These are phyloP conservation scores for Apiospora koreana DNA, from an alignment of 2,329 filamentous ascomycete species.

Conservation along the genomic window DNA sequence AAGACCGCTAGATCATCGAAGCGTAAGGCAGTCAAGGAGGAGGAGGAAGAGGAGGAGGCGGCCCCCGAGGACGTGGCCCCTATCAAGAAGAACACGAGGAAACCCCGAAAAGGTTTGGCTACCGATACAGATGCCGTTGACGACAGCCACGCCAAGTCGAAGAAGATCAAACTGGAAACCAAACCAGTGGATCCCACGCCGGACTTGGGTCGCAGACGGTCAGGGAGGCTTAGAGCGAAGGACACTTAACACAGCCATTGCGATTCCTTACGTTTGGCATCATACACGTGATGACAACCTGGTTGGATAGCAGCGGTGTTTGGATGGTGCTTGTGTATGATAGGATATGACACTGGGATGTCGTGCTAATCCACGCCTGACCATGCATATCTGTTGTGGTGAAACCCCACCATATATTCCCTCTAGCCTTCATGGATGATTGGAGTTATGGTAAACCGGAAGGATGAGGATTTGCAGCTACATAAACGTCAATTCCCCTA, in stretches of 20 bases:
- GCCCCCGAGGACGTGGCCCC: neutral
- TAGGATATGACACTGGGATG: neutral
- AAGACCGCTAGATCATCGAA: conserved; percentile 13
- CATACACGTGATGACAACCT: neutral
- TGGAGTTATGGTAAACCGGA: neutral
- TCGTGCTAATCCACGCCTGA: neutral
- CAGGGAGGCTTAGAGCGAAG: neutral
- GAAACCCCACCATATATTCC: neutral
- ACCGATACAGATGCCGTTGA: neutral
- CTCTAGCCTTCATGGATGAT: neutral
- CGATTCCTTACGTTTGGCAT: neutral
- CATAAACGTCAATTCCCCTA: neutral
- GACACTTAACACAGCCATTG: neutral
- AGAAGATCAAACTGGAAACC: conserved; percentile 29
- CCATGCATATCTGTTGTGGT: neutral
- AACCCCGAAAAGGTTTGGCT: neutral
- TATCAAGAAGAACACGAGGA: neutral
- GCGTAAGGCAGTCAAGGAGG: conserved; percentile 21
- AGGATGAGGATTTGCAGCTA: neutral
- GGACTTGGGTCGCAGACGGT: conserved; percentile 13
- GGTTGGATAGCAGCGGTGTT: neutral
- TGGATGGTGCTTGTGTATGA: neutral
- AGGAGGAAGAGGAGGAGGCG: conserved; percentile 26
- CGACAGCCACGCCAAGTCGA: conserved; percentile 17
- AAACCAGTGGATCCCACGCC: conserved; percentile 22